Evolutionary conservation across 2,329 filamentous ascomycete genomes (phyloP), one percentile per base, ranked within the genome.

Genomic region (Metarhizium sp.): DNA sequence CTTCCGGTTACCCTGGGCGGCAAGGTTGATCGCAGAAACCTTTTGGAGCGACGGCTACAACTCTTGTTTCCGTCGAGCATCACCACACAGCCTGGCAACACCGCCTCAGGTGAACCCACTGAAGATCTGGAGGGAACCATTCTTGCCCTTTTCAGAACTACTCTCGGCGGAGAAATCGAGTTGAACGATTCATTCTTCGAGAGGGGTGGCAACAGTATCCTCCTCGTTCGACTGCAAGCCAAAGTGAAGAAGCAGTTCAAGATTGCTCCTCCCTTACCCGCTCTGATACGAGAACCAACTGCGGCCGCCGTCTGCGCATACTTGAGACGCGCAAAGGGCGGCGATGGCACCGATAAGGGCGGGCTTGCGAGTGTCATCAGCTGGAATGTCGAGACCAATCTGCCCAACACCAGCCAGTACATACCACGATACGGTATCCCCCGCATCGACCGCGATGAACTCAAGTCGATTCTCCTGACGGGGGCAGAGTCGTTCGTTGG

Each of bases 211-310:
- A 63, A 65, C 55, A 63, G 61, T 36, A 60, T 64, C 42, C 60
- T 65, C 10, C 59, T 63, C 18, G 59, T 64, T 25, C 52, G 63
- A 10, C 63, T 66, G 16, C 61, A 63, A 46, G 60, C 62, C 25
- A 59, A 59, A 48, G 53, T 66, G 43, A 63, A 62, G 55, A 63
- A 61, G 51, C 58, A 60, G 34, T 62, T 64, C 58, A 62, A 61
- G 56, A 59, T 64, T 54, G 61, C 63, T 2, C 61, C 62, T 40
- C 58, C 61, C 20, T 56, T 65, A 2, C 60, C 62, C 13, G 59
- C 60, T 20, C 52, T 65, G 29, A 64, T 65, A 52, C 58, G 61
- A 2, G 58, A 64, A 18, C 62, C 63, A 6, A 65, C 63, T 5
- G 60, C 60, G 2, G 57, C 58, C 4, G 61, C 61, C 8, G 60